phyloP scores from a whole-genome alignment of 495 filamentous ascomycete genomes.

The Xylaria curta region DNA sequence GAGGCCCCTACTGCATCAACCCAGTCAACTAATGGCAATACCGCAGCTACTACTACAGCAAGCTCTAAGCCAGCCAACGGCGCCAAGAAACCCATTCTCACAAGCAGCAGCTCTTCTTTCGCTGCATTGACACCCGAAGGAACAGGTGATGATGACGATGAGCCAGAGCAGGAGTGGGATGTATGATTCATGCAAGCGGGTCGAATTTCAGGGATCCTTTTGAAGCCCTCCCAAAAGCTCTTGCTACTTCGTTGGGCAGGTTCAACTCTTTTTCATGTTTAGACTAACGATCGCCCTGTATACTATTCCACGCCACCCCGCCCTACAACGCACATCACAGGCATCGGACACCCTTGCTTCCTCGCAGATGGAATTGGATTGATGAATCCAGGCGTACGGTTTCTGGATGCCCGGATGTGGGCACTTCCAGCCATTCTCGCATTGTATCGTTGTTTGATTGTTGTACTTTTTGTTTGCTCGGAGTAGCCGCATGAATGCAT shows the following conservation, averaged over 20 bases:
- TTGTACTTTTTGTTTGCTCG: constrained; percentile 27
- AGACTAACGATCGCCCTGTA: constrained; percentile 24
- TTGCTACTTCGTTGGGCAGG: neutral
- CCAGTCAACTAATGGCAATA: constrained; percentile 31
- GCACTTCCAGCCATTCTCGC: constrained; percentile 18
- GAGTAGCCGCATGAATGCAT: constrained; percentile 5
- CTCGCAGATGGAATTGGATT: constrained; percentile 24
- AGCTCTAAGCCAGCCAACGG: constrained; percentile 43
- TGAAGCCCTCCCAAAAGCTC: neutral
- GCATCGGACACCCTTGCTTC: constrained; percentile 14
- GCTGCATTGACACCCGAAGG: constrained; percentile 53
- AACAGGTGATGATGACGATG: constrained; percentile 44
- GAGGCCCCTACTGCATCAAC: constrained; percentile 27
- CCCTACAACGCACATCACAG: constrained; percentile 14
- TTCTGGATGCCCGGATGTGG: constrained; percentile 18
- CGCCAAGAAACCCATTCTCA: constrained; percentile 37
- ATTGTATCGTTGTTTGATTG: constrained; percentile 29
- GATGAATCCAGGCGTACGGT: constrained; percentile 24
- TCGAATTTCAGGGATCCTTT: neutral
- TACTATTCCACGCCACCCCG: constrained; percentile 17
- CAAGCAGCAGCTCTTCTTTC: constrained; percentile 51
- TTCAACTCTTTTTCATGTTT: constrained; percentile 19
- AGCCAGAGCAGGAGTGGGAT: constrained; percentile 57
- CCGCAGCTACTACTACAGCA: constrained; percentile 31
- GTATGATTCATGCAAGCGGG: constrained; percentile 41